Evolutionary conservation across 2,329 filamentous ascomycete species (phyloP).

Genomic region (Monosporascus sp.): DNA sequence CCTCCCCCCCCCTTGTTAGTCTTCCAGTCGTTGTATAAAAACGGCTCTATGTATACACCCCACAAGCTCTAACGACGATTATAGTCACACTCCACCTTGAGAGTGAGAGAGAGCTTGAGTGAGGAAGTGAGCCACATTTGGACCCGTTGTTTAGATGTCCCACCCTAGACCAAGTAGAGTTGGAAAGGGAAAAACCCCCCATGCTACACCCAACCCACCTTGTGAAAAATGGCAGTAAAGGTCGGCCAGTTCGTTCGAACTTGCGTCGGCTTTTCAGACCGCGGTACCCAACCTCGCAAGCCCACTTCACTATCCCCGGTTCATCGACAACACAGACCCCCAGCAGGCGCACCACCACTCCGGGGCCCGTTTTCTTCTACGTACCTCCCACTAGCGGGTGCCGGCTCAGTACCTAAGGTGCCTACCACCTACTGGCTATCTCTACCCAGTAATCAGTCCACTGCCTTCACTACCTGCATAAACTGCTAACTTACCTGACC

Average conservation of each 20-base stretch:
- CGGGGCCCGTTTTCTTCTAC: background rate
- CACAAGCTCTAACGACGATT: background rate
- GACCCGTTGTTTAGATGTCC: background rate
- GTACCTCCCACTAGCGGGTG: background rate
- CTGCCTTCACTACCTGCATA: background rate
- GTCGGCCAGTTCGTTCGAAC: background rate
- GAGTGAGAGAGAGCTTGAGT: background rate
- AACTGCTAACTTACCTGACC: conserved; percentile 6
- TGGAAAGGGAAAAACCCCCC: background rate
- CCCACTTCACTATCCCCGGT: background rate
- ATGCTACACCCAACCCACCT: background rate
- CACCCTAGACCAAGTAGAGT: background rate
- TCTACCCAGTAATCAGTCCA: background rate
- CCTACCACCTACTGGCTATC: background rate
- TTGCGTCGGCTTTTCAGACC: background rate
- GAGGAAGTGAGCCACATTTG: background rate
- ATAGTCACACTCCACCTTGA: background rate
- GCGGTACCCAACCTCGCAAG: background rate
- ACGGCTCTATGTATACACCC: background rate
- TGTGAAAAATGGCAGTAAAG: background rate
- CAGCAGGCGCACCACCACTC: background rate
- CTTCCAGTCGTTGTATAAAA: background rate
- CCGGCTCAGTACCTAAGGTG: background rate
- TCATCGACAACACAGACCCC: background rate
- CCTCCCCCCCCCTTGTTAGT: background rate